These are phyloP conservation scores for Sporothrix euskadiensis DNA, from an alignment of 2,329 filamentous ascomycete species.

Conservation along the genomic window DNA sequence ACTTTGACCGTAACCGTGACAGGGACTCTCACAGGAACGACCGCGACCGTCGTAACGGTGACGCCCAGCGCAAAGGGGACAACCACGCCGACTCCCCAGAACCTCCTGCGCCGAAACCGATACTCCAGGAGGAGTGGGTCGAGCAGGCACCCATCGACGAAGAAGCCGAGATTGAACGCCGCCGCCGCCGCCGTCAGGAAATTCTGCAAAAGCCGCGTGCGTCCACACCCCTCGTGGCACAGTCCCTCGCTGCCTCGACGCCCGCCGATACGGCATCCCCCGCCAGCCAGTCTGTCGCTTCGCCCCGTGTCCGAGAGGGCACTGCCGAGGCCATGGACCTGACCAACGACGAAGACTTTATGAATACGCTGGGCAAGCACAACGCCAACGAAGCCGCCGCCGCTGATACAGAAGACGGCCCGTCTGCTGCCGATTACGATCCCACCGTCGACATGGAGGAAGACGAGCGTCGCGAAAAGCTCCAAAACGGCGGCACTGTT, in stretches of 20 bases:
- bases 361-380: conserved; percentile 57
- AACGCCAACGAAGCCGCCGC: conserved; percentile 32
- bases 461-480: conserved; percentile 70
- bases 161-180: conserved; percentile 79
- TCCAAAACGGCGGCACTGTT: conserved; percentile 58
- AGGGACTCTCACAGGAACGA: conserved; percentile 38
- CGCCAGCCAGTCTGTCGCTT: conserved; percentile 43
- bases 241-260: conserved; percentile 66
- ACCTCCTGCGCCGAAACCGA: conserved; percentile 13
- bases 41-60: conserved; percentile 14
- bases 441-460: conserved; percentile 86
- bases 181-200: conserved; percentile 79
- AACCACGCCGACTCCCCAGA: background rate
- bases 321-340: conserved; percentile 60
- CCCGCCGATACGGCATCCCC: conserved; percentile 43
- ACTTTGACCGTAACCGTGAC: conserved; percentile 37
- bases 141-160: conserved; percentile 70
- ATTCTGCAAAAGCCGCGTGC: conserved; percentile 80
- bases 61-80: background rate
- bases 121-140: conserved; percentile 48
- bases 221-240: conserved; percentile 71
- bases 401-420: conserved; percentile 60
- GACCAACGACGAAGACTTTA: conserved; percentile 65
- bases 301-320: conserved; percentile 47
- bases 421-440: conserved; percentile 92